Percentiles rank a stretch among this genome's conserved stretches.
phyloP scores from a whole-genome alignment of 2,329 filamentous ascomycete genomes.

The Xylaria sp. region DNA sequence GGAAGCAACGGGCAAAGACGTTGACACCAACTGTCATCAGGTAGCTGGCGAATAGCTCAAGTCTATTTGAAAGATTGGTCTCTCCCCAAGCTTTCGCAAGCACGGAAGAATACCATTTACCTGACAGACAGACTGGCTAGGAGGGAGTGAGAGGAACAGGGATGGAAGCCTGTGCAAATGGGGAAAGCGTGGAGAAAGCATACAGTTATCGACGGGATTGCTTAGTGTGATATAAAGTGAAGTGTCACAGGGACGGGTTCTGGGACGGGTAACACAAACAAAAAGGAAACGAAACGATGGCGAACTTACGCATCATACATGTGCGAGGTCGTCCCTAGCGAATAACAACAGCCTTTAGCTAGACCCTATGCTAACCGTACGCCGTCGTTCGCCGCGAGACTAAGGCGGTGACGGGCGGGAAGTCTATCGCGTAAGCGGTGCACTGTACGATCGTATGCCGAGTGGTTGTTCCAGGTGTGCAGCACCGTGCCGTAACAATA shows the following conservation, averaged over 20 bases:
- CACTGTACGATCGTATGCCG: background rate
- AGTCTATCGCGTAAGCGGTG: background rate
- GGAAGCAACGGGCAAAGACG: background rate
- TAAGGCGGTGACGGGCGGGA: conserved; percentile 4
- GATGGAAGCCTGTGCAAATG: too few relatives aligned
- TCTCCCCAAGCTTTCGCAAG: too few relatives aligned
- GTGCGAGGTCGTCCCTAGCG: background rate
- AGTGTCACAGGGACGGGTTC: too few relatives aligned
- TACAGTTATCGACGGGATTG: too few relatives aligned
- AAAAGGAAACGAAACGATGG: background rate
- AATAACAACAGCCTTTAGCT: conserved; percentile 1
- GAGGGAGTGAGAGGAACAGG: too few relatives aligned
- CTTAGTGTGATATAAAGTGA: too few relatives aligned
- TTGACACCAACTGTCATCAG: too few relatives aligned
- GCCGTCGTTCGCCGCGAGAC: background rate
- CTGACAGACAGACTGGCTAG: too few relatives aligned
- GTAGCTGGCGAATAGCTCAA: too few relatives aligned
- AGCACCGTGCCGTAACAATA: background rate
- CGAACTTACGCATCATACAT: conserved; percentile 28
- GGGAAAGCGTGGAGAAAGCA: too few relatives aligned
- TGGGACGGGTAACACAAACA: background rate
- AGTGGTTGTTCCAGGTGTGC: background rate
- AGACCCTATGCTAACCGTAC: background rate
- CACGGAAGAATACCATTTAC: too few relatives aligned
- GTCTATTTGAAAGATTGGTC: too few relatives aligned